These are phyloP conservation scores for Hypoxylon sp. DNA, from an alignment of 2,329 filamentous ascomycete species.

Conservation along the genomic window DNA sequence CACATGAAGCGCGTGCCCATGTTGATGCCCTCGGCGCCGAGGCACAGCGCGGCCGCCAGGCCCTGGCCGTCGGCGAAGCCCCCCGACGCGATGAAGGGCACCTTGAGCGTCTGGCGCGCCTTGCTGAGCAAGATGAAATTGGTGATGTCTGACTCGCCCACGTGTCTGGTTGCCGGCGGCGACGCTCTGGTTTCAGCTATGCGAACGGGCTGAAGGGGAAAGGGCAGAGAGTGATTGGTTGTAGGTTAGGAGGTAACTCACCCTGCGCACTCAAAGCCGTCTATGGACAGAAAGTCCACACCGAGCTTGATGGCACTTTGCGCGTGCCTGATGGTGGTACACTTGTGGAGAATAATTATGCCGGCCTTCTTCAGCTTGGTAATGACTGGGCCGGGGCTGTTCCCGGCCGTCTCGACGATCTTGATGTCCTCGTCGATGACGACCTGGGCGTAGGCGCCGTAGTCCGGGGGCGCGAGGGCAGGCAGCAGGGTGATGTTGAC, in stretches of 20 bases:
- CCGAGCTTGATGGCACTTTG: conserved; percentile 91
- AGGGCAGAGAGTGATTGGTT: conserved; percentile 3
- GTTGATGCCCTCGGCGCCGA: conserved; percentile 94
- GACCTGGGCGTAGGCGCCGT: conserved; percentile 87
- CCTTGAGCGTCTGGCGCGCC: conserved; percentile 81
- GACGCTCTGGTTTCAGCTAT: conserved; percentile 21
- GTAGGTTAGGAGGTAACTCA: conserved; percentile 37
- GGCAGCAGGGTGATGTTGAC: conserved; percentile 97
- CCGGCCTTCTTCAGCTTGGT: conserved; percentile 82
- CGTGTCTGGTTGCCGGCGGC: conserved; percentile 62
- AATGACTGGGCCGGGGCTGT: conserved; percentile 89
- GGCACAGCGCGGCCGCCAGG: conserved; percentile 84
- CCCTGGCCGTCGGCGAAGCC: conserved; percentile 96
- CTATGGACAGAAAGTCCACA: conserved; percentile 95
- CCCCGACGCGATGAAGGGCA: conserved; percentile 95
- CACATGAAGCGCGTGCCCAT: conserved; percentile 99
- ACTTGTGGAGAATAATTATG: conserved; percentile 90
- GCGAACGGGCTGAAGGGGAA: conserved; percentile 6
- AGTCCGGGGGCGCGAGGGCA: conserved; percentile 88
- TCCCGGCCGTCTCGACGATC: conserved; percentile 92
- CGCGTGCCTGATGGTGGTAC: conserved; percentile 94
- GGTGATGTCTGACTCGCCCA: conserved; percentile 86
- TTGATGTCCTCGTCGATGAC: conserved; percentile 92
- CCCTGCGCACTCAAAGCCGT: conserved; percentile 97
- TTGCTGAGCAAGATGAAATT: conserved; percentile 88